A percentile compares a stretch with the other conserved stretches of the same genome.
Conservation (phyloP, 2,329 filamentous ascomycete genomes). For the Aspergillus pseudonomiae region DNA sequence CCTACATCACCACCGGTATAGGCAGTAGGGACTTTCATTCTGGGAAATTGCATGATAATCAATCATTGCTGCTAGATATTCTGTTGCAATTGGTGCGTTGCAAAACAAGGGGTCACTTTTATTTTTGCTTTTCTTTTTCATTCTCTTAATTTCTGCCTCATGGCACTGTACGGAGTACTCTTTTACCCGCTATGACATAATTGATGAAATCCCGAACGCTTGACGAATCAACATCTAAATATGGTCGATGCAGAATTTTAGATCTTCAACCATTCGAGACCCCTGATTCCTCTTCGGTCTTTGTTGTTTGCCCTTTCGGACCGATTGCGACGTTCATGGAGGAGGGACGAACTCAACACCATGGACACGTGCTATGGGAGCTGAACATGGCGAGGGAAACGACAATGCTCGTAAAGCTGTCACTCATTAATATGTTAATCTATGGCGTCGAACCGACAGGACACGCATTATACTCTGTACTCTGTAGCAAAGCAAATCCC, state of each 20-base stretch:
- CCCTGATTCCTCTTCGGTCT: background rate
- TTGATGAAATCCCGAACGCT: background rate
- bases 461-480: background rate
- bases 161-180: background rate
- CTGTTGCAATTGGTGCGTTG: background rate
- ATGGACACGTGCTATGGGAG: background rate
- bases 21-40: background rate
- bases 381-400: background rate
- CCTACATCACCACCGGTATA: background rate
- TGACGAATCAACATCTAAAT: background rate
- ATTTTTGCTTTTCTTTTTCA: background rate
- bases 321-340: background rate
- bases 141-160: background rate
- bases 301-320: background rate
- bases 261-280: background rate
- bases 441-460: background rate
- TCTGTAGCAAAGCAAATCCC: background rate
- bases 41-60: slow-evolving; percentile 4
- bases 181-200: slow-evolving; percentile 5
- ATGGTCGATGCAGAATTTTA: background rate
- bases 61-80: background rate
- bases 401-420: background rate
- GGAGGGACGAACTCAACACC: background rate
- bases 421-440: background rate
- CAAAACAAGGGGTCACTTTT: background rate